Conservation (phyloP, 1,284 basidiomycete genomes). For the Exsudoporus floridanus region DNA sequence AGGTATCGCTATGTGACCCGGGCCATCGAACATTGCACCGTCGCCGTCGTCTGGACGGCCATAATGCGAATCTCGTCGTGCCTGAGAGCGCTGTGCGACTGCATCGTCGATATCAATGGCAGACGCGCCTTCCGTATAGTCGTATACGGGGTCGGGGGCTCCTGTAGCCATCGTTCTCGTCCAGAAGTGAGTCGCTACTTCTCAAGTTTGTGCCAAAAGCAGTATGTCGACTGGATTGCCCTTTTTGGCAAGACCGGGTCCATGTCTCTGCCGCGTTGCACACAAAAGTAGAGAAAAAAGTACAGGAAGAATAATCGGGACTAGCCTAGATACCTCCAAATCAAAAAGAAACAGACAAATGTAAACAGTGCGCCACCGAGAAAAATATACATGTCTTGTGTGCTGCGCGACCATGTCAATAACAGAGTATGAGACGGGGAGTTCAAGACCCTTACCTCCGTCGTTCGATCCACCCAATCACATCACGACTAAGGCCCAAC, state of each 20-base stretch:
- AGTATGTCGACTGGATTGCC: background rate
- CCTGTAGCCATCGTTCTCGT: slow-evolving; percentile 13
- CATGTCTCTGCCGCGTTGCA: background rate
- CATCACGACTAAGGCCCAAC: slow-evolving; percentile 85
- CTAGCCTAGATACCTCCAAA: slow-evolving; percentile 87
- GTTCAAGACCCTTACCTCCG: slow-evolving; percentile 58
- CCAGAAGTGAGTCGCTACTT: background rate
- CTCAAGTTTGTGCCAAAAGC: background rate
- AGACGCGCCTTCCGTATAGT: slow-evolving; percentile 85
- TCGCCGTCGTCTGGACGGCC: slow-evolving; percentile 48
- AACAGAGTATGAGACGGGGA: background rate
- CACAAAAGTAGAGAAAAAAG: background rate
- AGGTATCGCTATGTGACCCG: slow-evolving; percentile 66
- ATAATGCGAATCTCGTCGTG: slow-evolving; percentile 66
- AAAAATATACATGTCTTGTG: slow-evolving; percentile 93
- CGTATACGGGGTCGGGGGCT: slow-evolving; percentile 37
- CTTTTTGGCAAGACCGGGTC: slow-evolving; percentile 11
- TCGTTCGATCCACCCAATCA: slow-evolving; percentile 93
- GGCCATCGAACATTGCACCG: slow-evolving; percentile 74
- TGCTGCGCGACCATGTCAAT: slow-evolving; percentile 48
- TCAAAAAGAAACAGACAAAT: slow-evolving; percentile 87
- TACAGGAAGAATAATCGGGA: slow-evolving; percentile 7
- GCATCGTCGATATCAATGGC: slow-evolving; percentile 66
- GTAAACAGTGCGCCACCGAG: slow-evolving; percentile 80
- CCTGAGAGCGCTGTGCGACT: slow-evolving; percentile 46